Evolutionary conservation across 2,329 filamentous ascomycete species (phyloP), one percentile per base, ranked within the genome.

Genomic region (Colletotrichum lindemuthianum): DNA sequence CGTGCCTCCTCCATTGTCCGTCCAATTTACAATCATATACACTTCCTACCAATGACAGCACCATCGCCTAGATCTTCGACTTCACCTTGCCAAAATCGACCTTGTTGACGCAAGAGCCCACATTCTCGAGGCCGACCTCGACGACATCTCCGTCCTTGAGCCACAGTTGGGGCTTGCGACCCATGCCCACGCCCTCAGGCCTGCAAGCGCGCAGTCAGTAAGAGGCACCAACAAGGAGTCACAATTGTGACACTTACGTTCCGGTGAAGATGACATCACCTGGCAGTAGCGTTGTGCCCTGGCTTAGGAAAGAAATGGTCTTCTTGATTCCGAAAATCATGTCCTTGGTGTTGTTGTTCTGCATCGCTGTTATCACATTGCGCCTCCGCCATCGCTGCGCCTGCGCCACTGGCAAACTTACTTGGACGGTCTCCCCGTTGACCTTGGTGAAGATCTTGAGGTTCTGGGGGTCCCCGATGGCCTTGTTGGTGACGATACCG

Each of bases 141-240:
- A 92, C 88, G 24, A 87, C 77, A 73, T 92, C 90, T 5, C 89
- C 88, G 73, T 92, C 83, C 74, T 89, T 87, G 60, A 92, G 77
- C 88, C 89, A 92, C 9, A 90, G 69, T 61, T 84, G 85, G 3
- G 90, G 89, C 60, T 84, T 88, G 53, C 85, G 83, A 12, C 89
- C 90, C 85, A 90, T 89, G 1, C 88, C 90, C 16, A 93, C 90
- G 37, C 90, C 90, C 66, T 88, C 84, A 0, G 90, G 90, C 9
- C 85, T 88, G 45, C 24, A 16, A 5, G 39, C 11, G 44, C 8
- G 15, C 10, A 24, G 55, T 67, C 55, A 67, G 50, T 54, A 63
- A 37, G n/a, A 49, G 48, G 34, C 34, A 34, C 59, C 5, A 54
- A 63, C 40, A 15, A 49, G 48, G 34, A 39, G 39, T 61, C 5